Percentiles rank a stretch among this genome's conserved stretches.
Evolutionary conservation across 2,329 filamentous ascomycete genomes (phyloP).

Genomic region (Ophiostoma piceae): DNA sequence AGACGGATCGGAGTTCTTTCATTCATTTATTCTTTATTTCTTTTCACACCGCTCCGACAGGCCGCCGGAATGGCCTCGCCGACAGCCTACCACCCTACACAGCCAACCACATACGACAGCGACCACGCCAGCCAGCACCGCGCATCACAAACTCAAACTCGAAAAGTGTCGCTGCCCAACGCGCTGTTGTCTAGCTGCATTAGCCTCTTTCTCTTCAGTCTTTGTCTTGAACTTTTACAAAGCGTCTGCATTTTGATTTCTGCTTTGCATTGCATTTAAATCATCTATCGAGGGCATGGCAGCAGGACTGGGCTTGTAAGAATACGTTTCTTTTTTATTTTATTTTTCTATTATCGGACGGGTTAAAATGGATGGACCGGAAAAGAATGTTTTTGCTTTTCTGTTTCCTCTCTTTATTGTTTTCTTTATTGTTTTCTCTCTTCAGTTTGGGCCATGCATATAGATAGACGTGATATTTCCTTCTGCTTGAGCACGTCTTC

Average conservation of each 20-base stretch:
- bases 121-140: too few relatives aligned
- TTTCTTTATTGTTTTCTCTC: not conserved
- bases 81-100: not conserved
- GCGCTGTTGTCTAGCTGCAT: slow-evolving; percentile 7
- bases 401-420: not conserved
- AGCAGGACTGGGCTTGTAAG: slow-evolving; percentile 1
- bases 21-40: not conserved
- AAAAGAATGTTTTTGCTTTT: slow-evolving; percentile 1
- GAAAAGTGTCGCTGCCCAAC: slow-evolving; percentile 23
- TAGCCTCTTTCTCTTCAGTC: not conserved
- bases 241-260: slow-evolving; percentile 4
- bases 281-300: slow-evolving; percentile 17
- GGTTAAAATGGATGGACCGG: slow-evolving; percentile 16
- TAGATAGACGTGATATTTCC: slow-evolving; percentile 21
- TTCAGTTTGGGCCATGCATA: slow-evolving; percentile 22
- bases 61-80: slow-evolving; percentile 11
- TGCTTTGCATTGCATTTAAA: not conserved
- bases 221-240: not conserved
- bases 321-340: slow-evolving; percentile 2
- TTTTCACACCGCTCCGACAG: slow-evolving; percentile 18
- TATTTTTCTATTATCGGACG: slow-evolving; percentile 9
- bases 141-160: too few relatives aligned
- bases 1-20: slow-evolving; percentile 24
- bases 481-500: not conserved
- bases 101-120: slow-evolving; percentile 14